Conservation (phyloP, 345 rosid species). For the Euphorbia lathyris region DNA sequence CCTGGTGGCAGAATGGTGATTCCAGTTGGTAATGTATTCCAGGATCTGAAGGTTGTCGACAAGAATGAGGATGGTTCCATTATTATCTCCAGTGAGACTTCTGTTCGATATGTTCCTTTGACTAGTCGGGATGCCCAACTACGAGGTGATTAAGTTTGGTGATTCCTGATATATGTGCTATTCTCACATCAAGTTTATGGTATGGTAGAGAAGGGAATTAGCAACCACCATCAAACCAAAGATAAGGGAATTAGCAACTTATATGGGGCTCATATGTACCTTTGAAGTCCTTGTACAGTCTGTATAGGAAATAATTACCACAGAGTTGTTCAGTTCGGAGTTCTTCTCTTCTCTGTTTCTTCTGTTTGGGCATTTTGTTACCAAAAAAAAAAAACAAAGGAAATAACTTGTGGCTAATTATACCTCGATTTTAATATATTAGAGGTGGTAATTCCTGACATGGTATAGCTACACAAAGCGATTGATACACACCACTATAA, state of each 20-base stretch:
- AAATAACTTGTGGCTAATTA: not conserved
- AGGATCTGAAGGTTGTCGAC: conserved; percentile 75
- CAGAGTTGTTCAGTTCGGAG: no score
- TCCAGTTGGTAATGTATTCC: conserved; percentile 79
- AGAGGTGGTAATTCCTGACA: no score
- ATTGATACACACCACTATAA: no score
- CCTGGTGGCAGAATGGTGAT: conserved; percentile 98
- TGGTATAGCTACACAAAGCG: no score
- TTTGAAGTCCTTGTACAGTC: not conserved
- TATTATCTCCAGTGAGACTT: conserved; percentile 52
- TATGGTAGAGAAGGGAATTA: not conserved
- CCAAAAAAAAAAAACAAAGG: not conserved
- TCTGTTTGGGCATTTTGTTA: no score
- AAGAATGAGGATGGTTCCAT: conserved; percentile 79
- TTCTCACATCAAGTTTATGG: not conserved
- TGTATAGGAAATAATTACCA: not conserved
- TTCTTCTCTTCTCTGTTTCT: no score
- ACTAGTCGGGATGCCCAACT: conserved; percentile 84
- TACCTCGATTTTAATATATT: not conserved
- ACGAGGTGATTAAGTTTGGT: conserved; percentile 6
- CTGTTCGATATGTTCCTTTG: conserved; percentile 90
- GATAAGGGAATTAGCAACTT: not conserved
- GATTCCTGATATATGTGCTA: not conserved
- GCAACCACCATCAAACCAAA: no score
- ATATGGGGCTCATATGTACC: not conserved